Base-by-base conservation (phyloP, 768 basidiomycete genomes). In the Lactarius evosmus region DNA sequence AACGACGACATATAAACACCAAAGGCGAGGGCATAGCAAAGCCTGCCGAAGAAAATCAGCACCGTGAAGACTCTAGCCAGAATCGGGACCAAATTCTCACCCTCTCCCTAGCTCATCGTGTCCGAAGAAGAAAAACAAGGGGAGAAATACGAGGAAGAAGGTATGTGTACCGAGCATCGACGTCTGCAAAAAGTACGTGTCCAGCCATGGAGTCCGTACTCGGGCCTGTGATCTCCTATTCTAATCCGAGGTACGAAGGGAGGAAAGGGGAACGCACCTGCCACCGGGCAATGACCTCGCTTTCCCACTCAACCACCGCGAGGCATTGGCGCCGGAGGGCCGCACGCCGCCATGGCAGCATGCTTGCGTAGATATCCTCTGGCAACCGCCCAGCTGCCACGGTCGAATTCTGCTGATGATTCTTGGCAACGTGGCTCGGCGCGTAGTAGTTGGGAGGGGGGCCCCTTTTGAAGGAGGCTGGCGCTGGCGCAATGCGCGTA, bases 121-220 rank as follows among this genome's bases (percentile, higher is more conserved):
- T 0, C 95, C 95, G 71, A 96, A 97, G 80, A 95, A 98, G 71
- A 89, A 96, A 66, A 93, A 80, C 0, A 86, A 78, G 0, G 96
- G 96, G 7, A 99, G 78, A 65, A 90, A 82, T 34, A 85, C 83
- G 89, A 96, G 93, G 81, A 98, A 98, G 77, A 95, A 98, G 0
- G 90, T 93, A 70, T 94, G 93, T 0, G 91, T 93, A 0, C 85
- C 93, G 11, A 93, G 78, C 0, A 87, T 81, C 0, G 90, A 92
- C 0, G 89, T 85, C 66, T 94, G 89, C 34, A 95, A 83, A 71
- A 95, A 95, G 70, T 92, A 95, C 0, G 78, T 76, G 71, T 95
- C 93, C 27, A 91, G 75, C 79, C 82, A 86, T 2, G 88, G 82
- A 5, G 78, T 79, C 7, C 89, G 84, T 30, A 91, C 78, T 6